Percentiles rank a stretch among this genome's conserved stretches.
Evolutionary conservation across 1,284 basidiomycete genomes (phyloP).

Genomic region (Phaffia rhodozyma): DNA sequence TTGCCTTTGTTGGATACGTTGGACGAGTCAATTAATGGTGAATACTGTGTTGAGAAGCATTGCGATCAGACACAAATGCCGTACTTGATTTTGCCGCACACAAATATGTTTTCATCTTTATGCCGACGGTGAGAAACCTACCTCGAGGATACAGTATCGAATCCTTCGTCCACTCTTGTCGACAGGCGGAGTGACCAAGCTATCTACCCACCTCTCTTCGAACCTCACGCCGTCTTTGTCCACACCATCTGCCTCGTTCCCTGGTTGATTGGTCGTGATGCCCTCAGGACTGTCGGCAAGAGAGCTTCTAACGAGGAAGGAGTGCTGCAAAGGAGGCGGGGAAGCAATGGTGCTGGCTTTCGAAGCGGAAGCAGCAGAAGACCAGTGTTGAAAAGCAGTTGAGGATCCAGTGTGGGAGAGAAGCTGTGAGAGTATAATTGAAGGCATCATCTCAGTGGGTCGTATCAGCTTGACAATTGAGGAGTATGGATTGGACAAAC

Average conservation of each 20-base stretch:
- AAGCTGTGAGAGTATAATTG: background rate
- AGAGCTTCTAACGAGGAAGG: conserved; percentile 25
- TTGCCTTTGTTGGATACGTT: conserved; percentile 67
- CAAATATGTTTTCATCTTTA: conserved; percentile 1
- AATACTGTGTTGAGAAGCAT: conserved; percentile 46
- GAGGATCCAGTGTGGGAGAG: conserved; percentile 20
- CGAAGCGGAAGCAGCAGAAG: conserved; percentile 17
- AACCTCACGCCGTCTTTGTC: conserved; percentile 34
- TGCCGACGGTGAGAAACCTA: conserved; percentile 30
- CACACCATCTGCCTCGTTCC: background rate
- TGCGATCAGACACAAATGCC: conserved; percentile 21
- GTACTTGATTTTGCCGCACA: background rate
- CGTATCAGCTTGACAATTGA: background rate
- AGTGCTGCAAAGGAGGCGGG: background rate
- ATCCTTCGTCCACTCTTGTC: conserved; percentile 60
- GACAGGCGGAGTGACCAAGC: conserved; percentile 60
- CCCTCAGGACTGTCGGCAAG: conserved; percentile 40
- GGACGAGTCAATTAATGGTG: conserved; percentile 73
- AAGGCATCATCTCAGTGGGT: background rate
- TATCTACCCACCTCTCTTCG: conserved; percentile 58
- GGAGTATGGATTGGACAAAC: conserved; percentile 50
- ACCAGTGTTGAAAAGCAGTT: conserved; percentile 36
- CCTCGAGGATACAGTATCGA: conserved; percentile 67
- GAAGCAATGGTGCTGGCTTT: background rate
- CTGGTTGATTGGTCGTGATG: conserved; percentile 25